These are phyloP conservation scores for Tylopilus intermedius DNA, from an alignment of 768 basidiomycete species.

Conservation along the genomic window DNA sequence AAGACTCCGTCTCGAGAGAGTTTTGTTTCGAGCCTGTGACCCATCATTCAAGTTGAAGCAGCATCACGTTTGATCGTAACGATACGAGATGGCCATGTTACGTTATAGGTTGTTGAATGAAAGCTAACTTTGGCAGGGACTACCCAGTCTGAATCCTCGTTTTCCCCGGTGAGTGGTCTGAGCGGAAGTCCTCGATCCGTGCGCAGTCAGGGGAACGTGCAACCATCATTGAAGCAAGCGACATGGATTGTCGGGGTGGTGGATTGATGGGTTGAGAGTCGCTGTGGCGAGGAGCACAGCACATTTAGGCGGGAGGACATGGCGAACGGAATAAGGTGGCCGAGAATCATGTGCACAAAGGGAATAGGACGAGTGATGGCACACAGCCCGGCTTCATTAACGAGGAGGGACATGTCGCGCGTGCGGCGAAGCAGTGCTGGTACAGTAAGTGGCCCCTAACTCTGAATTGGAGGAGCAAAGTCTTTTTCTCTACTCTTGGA, in stretches of 20 bases:
- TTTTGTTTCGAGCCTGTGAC: not conserved
- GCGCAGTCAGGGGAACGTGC: not conserved
- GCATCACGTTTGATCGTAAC: slow-evolving; percentile 16
- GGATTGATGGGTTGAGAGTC: not conserved
- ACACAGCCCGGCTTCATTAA: slow-evolving; percentile 20
- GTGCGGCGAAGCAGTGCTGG: slow-evolving; percentile 6
- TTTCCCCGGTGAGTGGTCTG: not conserved
- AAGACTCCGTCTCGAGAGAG: not conserved
- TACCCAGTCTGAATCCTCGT: not conserved
- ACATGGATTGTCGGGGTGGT: not conserved
- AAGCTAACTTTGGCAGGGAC: not conserved
- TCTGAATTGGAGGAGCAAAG: not conserved
- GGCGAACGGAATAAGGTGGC: not conserved
- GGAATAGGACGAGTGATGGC: not conserved
- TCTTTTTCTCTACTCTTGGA: not conserved
- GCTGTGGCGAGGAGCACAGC: not conserved
- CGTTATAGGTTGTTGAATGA: not conserved
- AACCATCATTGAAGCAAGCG: not conserved
- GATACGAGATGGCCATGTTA: slow-evolving; percentile 1
- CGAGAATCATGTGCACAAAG: slow-evolving; percentile 1
- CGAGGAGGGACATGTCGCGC: not conserved
- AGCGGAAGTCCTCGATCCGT: not conserved
- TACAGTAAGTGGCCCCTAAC: not conserved
- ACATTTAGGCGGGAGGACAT: not conserved
- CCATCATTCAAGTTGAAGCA: not conserved